Percentiles rank a stretch among this genome's conserved stretches.
Evolutionary conservation across 139 green algal genomes (phyloP).

Genomic region (Dunaliella sp.): DNA sequence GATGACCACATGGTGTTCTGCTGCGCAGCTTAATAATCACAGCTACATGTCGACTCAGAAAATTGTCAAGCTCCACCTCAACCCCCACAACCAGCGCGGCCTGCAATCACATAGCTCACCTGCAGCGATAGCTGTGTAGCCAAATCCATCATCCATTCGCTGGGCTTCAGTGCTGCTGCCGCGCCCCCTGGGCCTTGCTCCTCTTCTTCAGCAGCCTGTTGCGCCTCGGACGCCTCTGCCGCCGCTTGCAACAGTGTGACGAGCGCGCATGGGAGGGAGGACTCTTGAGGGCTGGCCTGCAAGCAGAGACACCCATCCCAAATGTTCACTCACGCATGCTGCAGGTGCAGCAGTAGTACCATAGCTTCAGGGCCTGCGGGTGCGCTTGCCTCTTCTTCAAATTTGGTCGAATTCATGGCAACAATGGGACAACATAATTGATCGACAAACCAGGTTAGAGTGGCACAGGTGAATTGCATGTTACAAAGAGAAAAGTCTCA

Average conservation of each 20-base stretch:
- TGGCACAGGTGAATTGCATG: background rate
- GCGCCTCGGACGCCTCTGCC: constrained; percentile 1
- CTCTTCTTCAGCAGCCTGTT: background rate
- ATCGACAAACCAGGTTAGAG: background rate
- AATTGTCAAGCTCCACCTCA: too few species aligned
- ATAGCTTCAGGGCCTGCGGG: background rate
- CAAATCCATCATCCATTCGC: constrained; percentile 43
- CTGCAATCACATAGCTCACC: too few species aligned
- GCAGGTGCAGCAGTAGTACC: too few species aligned
- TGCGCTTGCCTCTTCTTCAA: background rate
- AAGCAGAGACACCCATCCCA: background rate
- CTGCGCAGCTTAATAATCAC: too few species aligned
- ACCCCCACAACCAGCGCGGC: too few species aligned
- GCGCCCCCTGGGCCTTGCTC: background rate
- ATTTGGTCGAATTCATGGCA: background rate
- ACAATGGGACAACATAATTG: background rate
- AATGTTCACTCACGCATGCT: too few species aligned
- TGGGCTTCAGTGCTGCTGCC: background rate
- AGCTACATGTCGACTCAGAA: too few species aligned
- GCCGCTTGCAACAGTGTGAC: background rate
- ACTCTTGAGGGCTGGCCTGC: constrained; percentile 1
- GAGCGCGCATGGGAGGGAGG: background rate
- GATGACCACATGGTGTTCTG: too few species aligned
- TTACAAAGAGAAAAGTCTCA: background rate
- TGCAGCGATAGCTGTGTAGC: constrained; percentile 26